Percentiles rank a stretch among this genome's conserved stretches.
Evolutionary conservation across 441 rosid species (phyloP).

Genomic region (Dalechampia spathulata): DNA sequence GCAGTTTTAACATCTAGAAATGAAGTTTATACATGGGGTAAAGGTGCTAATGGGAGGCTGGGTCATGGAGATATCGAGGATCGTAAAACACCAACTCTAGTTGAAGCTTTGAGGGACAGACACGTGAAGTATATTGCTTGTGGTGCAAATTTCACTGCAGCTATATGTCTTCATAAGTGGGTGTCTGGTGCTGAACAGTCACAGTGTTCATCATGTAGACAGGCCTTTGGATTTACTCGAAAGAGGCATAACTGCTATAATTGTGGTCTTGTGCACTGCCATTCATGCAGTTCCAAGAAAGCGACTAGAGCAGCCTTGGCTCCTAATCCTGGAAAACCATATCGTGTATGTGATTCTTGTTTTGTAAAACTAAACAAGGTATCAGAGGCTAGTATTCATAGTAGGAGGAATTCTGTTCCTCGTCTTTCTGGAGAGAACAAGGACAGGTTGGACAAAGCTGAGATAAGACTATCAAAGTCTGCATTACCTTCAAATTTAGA

Average conservation of each 20-base stretch:
- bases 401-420: slow-evolving; percentile 55
- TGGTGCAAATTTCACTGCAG: slow-evolving; percentile 84
- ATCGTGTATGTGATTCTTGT: slow-evolving; percentile 96
- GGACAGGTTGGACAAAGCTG: slow-evolving; percentile 85
- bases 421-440: slow-evolving; percentile 95
- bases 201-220: slow-evolving; percentile 88
- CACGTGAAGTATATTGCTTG: slow-evolving; percentile 86
- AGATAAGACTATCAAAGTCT: slow-evolving; percentile 67
- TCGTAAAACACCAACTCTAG: slow-evolving; percentile 70
- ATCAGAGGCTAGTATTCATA: slow-evolving; percentile 52
- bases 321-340: slow-evolving; percentile 76
- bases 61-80: slow-evolving; percentile 96
- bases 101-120: slow-evolving; percentile 84
- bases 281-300: slow-evolving; percentile 91
- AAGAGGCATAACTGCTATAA: slow-evolving; percentile 96
- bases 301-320: slow-evolving; percentile 84
- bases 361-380: slow-evolving; percentile 70
- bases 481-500: slow-evolving; percentile 73
- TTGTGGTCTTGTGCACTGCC: slow-evolving; percentile 96
- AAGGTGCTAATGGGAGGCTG: slow-evolving; percentile 95
- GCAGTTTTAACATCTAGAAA: slow-evolving; percentile 73
- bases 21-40: slow-evolving; percentile 96
- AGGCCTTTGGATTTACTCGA: slow-evolving; percentile 86
- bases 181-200: slow-evolving; percentile 93
- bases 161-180: slow-evolving; percentile 93